Conservation (phyloP, 1,284 basidiomycete genomes). For the Ustilago trichophora region DNA sequence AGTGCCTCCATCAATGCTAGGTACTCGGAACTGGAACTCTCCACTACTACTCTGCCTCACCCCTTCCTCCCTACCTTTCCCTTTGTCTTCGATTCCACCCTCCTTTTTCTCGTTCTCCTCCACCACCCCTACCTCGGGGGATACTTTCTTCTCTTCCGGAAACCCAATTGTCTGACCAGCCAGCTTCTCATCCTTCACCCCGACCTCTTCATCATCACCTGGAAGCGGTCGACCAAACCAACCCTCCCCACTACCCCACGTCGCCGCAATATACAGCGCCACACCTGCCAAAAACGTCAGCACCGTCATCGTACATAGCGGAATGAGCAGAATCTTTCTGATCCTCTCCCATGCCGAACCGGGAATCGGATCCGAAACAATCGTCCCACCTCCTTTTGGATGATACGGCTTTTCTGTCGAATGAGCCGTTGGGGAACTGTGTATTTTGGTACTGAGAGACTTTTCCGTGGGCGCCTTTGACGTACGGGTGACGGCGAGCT, state of each 20-base stretch:
- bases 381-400: not conserved
- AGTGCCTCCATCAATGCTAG: not conserved
- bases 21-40: constrained; percentile 5
- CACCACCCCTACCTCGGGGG: no score
- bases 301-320: constrained; percentile 3
- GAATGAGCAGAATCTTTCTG: constrained; percentile 13
- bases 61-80: not conserved
- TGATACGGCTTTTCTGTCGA: not conserved
- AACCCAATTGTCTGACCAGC: not conserved
- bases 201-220: not conserved
- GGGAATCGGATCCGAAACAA: constrained; percentile 12
- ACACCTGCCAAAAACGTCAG: constrained; percentile 11
- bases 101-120: not conserved
- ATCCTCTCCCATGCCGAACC: constrained; percentile 14
- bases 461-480: no score
- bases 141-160: not conserved
- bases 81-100: not conserved
- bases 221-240: constrained; percentile 12
- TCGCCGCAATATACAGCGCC: constrained; percentile 13
- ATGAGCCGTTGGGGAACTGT: not conserved
- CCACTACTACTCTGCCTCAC: not conserved
- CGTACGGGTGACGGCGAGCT: no score
- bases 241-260: constrained; percentile 22
- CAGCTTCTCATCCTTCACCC: not conserved
- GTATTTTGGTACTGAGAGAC: no score